phyloP scores from a whole-genome alignment of 257 asterid species.

The Salvia rosmarinus region DNA sequence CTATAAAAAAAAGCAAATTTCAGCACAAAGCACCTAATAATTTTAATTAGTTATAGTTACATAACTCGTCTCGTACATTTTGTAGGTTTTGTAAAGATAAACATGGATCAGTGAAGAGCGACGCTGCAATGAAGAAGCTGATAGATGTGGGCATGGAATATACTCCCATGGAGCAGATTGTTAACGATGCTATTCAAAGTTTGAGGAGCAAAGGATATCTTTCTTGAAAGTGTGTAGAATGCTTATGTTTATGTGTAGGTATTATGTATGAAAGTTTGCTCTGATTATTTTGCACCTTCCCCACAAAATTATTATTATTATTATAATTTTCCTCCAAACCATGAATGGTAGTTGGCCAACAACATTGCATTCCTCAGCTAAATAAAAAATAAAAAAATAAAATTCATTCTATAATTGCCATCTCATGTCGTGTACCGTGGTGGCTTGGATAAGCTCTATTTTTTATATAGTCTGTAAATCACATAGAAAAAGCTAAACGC shows the following conservation, averaged over 20 bases:
- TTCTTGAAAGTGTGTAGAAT: conserved; percentile 33
- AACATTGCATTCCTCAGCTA: conserved; percentile 16
- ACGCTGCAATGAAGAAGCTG: conserved; percentile 67
- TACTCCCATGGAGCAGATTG: conserved; percentile 74
- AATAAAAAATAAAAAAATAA: no score
- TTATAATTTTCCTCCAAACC: not conserved
- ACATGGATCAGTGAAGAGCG: conserved; percentile 58
- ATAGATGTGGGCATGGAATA: conserved; percentile 72
- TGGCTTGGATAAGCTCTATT: no score
- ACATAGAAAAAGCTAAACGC: not conserved
- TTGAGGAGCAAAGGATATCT: conserved; percentile 70
- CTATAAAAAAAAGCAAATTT: not conserved
- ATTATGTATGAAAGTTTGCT: not conserved
- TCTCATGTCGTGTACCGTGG: no score
- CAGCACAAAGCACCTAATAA: not conserved
- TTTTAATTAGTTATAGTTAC: not conserved
- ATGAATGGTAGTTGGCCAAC: conserved; percentile 52
- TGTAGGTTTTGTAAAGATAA: conserved; percentile 70
- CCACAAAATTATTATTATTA: no score
- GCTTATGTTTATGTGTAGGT: conserved; percentile 1
- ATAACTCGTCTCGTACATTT: not conserved
- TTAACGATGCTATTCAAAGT: conserved; percentile 76
- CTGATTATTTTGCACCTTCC: no score
- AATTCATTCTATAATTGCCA: no score
- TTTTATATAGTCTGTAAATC: no score